These are phyloP conservation scores for Cryphonectria parasitica DNA, from an alignment of 2,329 filamentous ascomycete genomes.

Conservation along the genomic window DNA sequence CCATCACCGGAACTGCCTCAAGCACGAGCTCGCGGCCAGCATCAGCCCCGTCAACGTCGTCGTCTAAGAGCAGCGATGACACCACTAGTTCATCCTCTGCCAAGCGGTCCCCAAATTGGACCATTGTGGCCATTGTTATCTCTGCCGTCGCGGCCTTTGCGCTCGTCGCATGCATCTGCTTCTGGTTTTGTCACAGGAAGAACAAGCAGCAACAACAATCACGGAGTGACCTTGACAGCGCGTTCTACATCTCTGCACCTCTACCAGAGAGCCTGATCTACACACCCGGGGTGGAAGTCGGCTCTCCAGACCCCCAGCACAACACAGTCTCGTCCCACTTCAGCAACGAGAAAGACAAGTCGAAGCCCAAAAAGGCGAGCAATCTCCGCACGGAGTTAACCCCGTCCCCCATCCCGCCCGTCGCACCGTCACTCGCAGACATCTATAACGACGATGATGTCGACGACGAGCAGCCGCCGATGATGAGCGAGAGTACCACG, in stretches of 20 bases:
- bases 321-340: background rate
- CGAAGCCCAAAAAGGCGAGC: constrained; percentile 23
- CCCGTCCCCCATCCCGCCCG: constrained; percentile 15
- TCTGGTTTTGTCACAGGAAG: constrained; percentile 37
- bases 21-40: constrained; percentile 31
- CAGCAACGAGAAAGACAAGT: constrained; percentile 19
- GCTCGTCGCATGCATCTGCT: constrained; percentile 38
- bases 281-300: constrained; percentile 8
- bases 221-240: constrained; percentile 23
- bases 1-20: constrained; percentile 30
- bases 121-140: constrained; percentile 50
- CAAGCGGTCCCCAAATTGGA: constrained; percentile 31
- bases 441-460: constrained; percentile 6
- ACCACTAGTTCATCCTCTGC: background rate
- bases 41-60: constrained; percentile 32
- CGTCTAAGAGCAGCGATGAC: constrained; percentile 13
- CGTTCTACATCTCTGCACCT: constrained; percentile 18
- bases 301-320: constrained; percentile 1
- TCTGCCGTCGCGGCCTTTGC: constrained; percentile 46
- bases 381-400: constrained; percentile 25
- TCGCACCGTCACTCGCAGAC: constrained; percentile 6
- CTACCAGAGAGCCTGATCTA: constrained; percentile 11
- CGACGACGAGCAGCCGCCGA: background rate
- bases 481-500: background rate
- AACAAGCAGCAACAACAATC: constrained; percentile 29